These are phyloP conservation scores for Tolypocladium album DNA, from an alignment of 2,329 filamentous ascomycete species.

Conservation along the genomic window DNA sequence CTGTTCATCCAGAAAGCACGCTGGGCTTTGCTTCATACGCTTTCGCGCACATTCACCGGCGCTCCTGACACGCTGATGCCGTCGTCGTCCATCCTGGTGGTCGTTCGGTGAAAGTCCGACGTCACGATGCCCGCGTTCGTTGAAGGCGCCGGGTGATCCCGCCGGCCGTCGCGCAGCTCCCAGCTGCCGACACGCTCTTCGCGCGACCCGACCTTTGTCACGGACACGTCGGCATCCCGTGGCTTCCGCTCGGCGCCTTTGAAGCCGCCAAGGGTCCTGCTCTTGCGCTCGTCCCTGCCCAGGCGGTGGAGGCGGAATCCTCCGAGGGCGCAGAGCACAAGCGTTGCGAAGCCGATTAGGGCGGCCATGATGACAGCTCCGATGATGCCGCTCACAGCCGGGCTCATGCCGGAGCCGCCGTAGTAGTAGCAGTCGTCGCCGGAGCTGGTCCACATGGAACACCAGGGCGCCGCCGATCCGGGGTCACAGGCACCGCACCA, in stretches of 20 bases:
- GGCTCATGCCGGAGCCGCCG: conserved; percentile 13
- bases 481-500: conserved; percentile 36
- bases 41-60: conserved; percentile 28
- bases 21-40: conserved; percentile 17
- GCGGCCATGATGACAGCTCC: conserved; percentile 30
- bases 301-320: conserved; percentile 19
- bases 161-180: conserved; percentile 27
- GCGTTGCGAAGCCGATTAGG: conserved; percentile 19
- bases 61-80: conserved; percentile 23
- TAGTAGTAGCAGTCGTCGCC: too few species aligned
- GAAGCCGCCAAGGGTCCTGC: conserved; percentile 24
- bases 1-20: not conserved
- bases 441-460: conserved; percentile 7
- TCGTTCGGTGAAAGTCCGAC: conserved; percentile 10
- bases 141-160: conserved; percentile 3
- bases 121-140: conserved; percentile 12
- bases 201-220: conserved; percentile 25
- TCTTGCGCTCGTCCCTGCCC: conserved; percentile 3
- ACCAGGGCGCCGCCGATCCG: conserved; percentile 24
- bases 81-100: conserved; percentile 15
- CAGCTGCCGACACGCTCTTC: conserved; percentile 39
- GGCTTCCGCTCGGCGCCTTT: conserved; percentile 33
- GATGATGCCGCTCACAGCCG: conserved; percentile 33
- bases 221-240: conserved; percentile 30
- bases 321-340: conserved; percentile 20